phyloP scores from a whole-genome alignment of 2,329 filamentous ascomycete genomes.

The Dactylellina parvicollis region DNA sequence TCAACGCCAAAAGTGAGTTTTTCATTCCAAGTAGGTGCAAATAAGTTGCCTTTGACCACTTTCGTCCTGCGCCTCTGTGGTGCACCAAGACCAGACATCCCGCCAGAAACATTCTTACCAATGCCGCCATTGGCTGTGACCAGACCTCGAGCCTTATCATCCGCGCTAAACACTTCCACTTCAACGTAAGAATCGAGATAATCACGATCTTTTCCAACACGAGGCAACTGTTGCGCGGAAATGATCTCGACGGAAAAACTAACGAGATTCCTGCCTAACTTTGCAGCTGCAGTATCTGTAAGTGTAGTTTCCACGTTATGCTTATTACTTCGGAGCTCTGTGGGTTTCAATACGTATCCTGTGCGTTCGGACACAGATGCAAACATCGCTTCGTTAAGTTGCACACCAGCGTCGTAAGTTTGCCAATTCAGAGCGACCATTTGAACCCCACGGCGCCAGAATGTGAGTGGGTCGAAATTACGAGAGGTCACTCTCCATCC shows the following conservation, averaged over 20 bases:
- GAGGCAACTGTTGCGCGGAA: constrained; percentile 92
- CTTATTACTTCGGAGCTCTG: constrained; percentile 79
- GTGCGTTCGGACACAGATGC: constrained; percentile 84
- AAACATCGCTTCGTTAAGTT: constrained; percentile 98
- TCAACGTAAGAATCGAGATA: constrained; percentile 94
- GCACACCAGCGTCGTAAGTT: constrained; percentile 93
- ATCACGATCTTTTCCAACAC: constrained; percentile 63
- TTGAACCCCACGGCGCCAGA: constrained; percentile 94
- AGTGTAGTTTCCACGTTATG: constrained; percentile 66
- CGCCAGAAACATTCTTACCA: constrained; percentile 70
- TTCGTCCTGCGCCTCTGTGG: constrained; percentile 82
- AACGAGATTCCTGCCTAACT: constrained; percentile 80
- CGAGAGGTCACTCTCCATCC: constrained; percentile 82
- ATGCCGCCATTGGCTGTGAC: constrained; percentile 73
- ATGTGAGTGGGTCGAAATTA: constrained; percentile 92
- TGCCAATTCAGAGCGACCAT: constrained; percentile 99
- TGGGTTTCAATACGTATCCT: constrained; percentile 93
- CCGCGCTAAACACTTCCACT: constrained; percentile 91
- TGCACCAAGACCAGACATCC: constrained; percentile 71
- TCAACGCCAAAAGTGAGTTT: constrained; percentile 82
- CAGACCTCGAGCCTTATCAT: constrained; percentile 83
- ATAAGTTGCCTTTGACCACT: constrained; percentile 86
- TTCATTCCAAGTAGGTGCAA: constrained; percentile 88
- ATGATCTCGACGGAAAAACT: constrained; percentile 87
- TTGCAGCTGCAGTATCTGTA: constrained; percentile 65